A percentile compares a stretch with the other conserved stretches of the same genome.
Conservation (phyloP, 106 monocot species). For the Acorus gramineus region DNA sequence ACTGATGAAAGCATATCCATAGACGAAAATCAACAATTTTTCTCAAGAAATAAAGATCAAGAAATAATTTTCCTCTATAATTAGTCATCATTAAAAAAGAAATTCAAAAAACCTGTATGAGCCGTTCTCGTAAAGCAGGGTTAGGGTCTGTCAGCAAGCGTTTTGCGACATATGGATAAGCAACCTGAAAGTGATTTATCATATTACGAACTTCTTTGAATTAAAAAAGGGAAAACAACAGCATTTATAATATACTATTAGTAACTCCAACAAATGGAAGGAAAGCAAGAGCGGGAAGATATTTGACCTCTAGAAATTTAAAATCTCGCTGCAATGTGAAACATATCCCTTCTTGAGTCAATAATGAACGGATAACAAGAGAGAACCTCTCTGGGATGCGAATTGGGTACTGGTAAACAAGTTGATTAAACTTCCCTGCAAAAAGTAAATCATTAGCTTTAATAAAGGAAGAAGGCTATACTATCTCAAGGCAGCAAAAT, state of each 20-base stretch:
- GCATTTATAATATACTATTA: neutral
- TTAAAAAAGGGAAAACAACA: neutral
- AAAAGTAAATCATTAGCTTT: neutral
- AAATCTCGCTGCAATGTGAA: conserved; percentile 90
- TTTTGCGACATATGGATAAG: conserved; percentile 96
- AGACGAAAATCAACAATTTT: too few relatives aligned
- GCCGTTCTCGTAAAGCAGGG: conserved; percentile 94
- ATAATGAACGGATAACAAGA: conserved; percentile 93
- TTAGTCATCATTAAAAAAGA: neutral
- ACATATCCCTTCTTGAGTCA: conserved; percentile 98
- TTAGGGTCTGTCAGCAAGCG: conserved; percentile 96
- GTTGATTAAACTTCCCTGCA: conserved; percentile 97
- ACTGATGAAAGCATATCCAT: too few relatives aligned
- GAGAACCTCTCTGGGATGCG: conserved; percentile 98
- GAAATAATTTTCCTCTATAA: neutral
- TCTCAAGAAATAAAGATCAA: neutral
- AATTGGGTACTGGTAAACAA: conserved; percentile 94
- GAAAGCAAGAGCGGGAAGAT: neutral
- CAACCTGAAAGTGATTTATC: conserved; percentile 42
- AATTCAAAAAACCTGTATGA: conserved; percentile 56
- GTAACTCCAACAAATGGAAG: neutral
- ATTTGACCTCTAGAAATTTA: conserved; percentile 96
- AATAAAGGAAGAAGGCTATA: neutral
- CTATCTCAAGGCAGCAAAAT: neutral
- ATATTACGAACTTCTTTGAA: too few relatives aligned